These are phyloP conservation scores for Phytophthora brassicae DNA, from an alignment of 352 stramenopile species.

Conservation along the genomic window DNA sequence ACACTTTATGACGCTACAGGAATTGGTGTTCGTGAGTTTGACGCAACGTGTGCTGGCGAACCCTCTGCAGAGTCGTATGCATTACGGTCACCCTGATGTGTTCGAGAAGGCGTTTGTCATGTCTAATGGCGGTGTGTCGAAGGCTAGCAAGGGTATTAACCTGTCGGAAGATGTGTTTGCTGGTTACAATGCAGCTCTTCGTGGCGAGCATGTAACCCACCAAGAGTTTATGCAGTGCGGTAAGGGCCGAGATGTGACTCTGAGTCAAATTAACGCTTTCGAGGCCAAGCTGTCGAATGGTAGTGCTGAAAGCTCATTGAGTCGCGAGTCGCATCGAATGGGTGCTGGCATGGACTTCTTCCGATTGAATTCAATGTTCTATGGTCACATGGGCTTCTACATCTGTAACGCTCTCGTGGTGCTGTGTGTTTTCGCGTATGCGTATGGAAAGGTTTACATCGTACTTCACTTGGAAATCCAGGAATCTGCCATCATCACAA, in stretches of 20 bases:
- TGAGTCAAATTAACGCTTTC: constrained; percentile 89
- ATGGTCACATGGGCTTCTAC: constrained; percentile 89
- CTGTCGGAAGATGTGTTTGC: constrained; percentile 89
- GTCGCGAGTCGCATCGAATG: constrained; percentile 81
- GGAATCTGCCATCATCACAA: constrained; percentile 56
- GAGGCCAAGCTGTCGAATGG: constrained; percentile 89
- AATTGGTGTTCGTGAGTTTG: constrained; percentile 86
- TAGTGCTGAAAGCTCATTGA: constrained; percentile 76
- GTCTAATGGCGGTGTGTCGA: constrained; percentile 80
- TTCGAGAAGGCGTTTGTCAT: constrained; percentile 89
- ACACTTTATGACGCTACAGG: constrained; percentile 87
- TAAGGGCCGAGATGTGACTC: constrained; percentile 84
- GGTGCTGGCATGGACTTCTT: constrained; percentile 80
- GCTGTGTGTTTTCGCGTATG: constrained; percentile 85
- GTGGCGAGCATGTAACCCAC: constrained; percentile 77
- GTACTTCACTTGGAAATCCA: constrained; percentile 68
- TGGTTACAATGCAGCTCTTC: constrained; percentile 83
- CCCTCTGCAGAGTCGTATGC: constrained; percentile 77
- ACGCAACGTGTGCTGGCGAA: constrained; percentile 83
- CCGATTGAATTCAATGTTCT: constrained; percentile 90
- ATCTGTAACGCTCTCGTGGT: constrained; percentile 87
- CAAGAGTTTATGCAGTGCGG: constrained; percentile 90
- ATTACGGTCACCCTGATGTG: constrained; percentile 88
- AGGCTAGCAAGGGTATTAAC: constrained; percentile 88
- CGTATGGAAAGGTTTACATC: constrained; percentile 84